These are phyloP conservation scores for Guyanaporus albipodus DNA, from an alignment of 768 basidiomycete species.

Conservation along the genomic window DNA sequence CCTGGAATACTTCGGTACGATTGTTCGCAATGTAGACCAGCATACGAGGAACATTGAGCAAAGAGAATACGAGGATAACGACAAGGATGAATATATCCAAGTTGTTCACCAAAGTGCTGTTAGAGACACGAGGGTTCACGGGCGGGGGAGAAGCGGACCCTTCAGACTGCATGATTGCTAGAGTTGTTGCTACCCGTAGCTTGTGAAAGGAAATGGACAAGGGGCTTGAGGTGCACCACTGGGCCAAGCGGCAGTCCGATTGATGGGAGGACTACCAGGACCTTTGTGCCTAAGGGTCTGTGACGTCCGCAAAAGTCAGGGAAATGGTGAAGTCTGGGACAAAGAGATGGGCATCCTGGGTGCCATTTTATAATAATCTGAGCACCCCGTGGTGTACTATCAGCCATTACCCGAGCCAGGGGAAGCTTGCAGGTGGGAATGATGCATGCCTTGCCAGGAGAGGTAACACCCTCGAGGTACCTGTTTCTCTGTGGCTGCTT, in stretches of 20 bases:
- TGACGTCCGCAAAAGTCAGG: background rate
- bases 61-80: constrained; percentile 36
- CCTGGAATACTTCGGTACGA: constrained; percentile 44
- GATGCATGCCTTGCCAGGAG: no score
- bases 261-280: background rate
- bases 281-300: background rate
- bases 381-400: background rate
- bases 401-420: background rate
- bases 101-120: constrained; percentile 24
- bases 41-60: constrained; percentile 45
- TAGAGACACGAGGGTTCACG: background rate
- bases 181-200: background rate
- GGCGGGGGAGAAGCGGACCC: background rate
- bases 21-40: constrained; percentile 46
- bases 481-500: background rate
- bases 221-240: background rate
- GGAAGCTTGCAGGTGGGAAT: no score
- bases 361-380: background rate
- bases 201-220: no score
- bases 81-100: constrained; percentile 44
- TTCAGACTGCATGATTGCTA: constrained; percentile 7
- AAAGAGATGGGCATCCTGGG: background rate
- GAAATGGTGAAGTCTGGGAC: no score
- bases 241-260: background rate
- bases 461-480: background rate